Evolutionary conservation across 108 stramenopile genomes (phyloP).

Genomic region (Skeletonema marinoi): DNA sequence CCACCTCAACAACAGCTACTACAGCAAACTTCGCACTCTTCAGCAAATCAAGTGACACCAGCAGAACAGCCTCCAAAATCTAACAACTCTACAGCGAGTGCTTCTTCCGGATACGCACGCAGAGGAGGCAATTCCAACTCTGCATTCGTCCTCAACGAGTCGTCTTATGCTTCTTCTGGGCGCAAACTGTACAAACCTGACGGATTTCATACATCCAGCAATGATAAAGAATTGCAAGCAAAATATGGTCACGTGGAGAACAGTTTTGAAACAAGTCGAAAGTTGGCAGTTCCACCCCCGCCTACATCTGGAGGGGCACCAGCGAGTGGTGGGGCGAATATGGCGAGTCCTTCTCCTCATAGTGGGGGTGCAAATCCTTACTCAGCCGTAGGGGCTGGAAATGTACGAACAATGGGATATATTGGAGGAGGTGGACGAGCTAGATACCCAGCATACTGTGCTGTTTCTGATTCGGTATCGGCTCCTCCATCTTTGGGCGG

Average conservation of each 20-base stretch:
- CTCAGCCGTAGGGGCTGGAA: constrained; percentile 20
- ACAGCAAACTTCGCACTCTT: neutral
- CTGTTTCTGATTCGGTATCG: constrained; percentile 43
- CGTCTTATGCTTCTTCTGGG: constrained; percentile 10
- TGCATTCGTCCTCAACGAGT: constrained; percentile 27
- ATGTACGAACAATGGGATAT: constrained; percentile 7
- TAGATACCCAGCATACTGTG: constrained; percentile 48
- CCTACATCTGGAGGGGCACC: constrained; percentile 30
- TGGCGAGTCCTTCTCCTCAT: neutral
- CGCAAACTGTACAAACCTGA: constrained; percentile 64
- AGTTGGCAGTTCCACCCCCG: constrained; percentile 39
- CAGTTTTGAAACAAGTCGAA: constrained; percentile 25
- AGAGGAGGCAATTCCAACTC: constrained; percentile 45
- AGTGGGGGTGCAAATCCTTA: constrained; percentile 39
- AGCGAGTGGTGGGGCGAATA: constrained; percentile 15
- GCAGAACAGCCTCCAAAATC: constrained; percentile 10
- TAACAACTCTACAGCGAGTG: constrained; percentile 2
- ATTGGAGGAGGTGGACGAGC: constrained; percentile 20
- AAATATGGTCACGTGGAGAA: constrained; percentile 81
- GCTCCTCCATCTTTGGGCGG: constrained; percentile 9
- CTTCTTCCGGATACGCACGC: constrained; percentile 54
- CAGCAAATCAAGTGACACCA: neutral
- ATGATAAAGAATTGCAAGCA: constrained; percentile 74
- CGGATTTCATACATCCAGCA: constrained; percentile 89
- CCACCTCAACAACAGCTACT: constrained; percentile 4